Conservation (phyloP, 257 asterid species). For the Echites panduratus region DNA sequence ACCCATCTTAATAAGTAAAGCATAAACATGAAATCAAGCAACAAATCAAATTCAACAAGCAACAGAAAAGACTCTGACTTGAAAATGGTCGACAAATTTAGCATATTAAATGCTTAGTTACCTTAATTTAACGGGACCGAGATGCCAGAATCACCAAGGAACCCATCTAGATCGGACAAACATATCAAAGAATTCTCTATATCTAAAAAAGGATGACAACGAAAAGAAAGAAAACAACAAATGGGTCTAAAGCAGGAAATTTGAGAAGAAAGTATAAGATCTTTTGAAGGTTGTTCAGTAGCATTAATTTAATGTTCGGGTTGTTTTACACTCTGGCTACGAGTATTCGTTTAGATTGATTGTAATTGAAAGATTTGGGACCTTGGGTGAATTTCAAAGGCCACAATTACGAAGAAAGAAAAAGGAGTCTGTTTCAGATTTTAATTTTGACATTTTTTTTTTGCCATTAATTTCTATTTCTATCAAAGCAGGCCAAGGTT, state of each 20-base stretch:
- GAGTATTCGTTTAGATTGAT: background rate
- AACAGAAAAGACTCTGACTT: background rate
- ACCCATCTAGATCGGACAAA: constrained; percentile 8
- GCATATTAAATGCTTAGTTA: constrained; percentile 2
- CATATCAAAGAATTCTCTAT: constrained; percentile 4
- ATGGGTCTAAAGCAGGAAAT: background rate
- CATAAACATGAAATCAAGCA: background rate
- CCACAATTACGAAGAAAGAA: background rate
- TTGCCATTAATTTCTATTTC: background rate
- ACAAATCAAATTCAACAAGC: background rate
- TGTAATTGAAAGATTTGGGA: background rate
- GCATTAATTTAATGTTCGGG: background rate
- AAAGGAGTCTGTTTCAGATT: constrained; percentile 4
- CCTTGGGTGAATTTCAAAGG: background rate
- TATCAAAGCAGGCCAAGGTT: background rate
- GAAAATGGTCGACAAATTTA: background rate
- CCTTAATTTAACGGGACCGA: constrained; percentile 7
- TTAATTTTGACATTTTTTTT: background rate
- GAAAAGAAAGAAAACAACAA: background rate
- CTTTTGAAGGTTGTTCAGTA: constrained; percentile 1
- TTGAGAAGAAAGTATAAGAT: constrained; percentile 3
- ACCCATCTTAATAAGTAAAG: background rate
- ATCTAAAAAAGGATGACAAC: background rate
- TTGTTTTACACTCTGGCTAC: constrained; percentile 3
- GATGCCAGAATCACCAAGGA: constrained; percentile 11